phyloP scores from a whole-genome alignment of 2,329 filamentous ascomycete species.

The Botryotinia narcissicola region DNA sequence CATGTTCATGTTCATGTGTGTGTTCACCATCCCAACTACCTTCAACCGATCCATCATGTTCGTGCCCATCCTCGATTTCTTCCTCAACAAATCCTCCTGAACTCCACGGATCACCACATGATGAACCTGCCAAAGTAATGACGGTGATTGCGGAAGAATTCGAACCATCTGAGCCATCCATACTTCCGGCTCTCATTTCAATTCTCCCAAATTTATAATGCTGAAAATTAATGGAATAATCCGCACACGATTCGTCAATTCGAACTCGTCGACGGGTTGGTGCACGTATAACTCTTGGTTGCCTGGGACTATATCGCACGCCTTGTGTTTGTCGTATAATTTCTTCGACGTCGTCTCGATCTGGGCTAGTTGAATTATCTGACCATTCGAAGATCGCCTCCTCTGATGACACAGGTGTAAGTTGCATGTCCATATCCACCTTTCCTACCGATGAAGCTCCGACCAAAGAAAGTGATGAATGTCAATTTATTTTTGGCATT shows the following conservation, averaged over 20 bases:
- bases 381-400: conserved; percentile 19
- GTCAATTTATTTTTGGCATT: background rate
- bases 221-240: conserved; percentile 5
- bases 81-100: conserved; percentile 30
- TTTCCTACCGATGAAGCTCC: background rate
- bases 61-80: conserved; percentile 23
- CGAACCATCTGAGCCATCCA: conserved; percentile 35
- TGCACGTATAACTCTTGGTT: conserved; percentile 13
- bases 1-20: conserved; percentile 24
- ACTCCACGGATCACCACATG: conserved; percentile 35
- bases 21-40: conserved; percentile 7
- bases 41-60: conserved; percentile 3
- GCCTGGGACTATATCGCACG: background rate
- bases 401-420: conserved; percentile 19
- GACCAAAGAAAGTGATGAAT: conserved; percentile 9
- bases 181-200: conserved; percentile 25
- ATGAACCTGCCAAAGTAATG: conserved; percentile 34
- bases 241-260: background rate
- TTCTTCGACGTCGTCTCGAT: conserved; percentile 15
- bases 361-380: conserved; percentile 15
- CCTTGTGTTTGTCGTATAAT: conserved; percentile 15
- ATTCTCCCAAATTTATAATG: conserved; percentile 8
- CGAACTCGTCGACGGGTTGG: conserved; percentile 14
- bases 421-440: conserved; percentile 19
- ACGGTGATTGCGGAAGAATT: conserved; percentile 33